phyloP scores from a whole-genome alignment of 805 yeast genomes.

The Wickerhamomyces queroliae region DNA sequence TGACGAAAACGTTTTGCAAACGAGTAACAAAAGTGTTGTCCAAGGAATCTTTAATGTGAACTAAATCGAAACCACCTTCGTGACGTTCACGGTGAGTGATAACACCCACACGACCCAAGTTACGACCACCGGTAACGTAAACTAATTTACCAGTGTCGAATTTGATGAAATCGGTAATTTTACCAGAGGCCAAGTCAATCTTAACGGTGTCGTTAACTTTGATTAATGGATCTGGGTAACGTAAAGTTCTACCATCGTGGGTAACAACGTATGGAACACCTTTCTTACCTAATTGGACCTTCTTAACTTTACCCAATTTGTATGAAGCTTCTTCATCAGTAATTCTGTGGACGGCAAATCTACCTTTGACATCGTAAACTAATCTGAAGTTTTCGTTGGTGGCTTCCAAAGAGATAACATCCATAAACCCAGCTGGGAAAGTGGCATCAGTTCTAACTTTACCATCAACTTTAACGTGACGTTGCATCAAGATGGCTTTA shows the following conservation, averaged over 20 bases:
- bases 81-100: conserved; percentile 95
- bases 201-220: conserved; percentile 97
- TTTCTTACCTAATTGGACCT: conserved; percentile 96
- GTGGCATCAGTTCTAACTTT: conserved; percentile 99
- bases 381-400: conserved; percentile 99
- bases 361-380: conserved; percentile 97
- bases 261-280: conserved; percentile 98
- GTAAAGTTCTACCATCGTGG: conserved; percentile 99
- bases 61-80: conserved; percentile 97
- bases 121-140: conserved; percentile 97
- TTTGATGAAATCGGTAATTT: conserved; percentile 82
- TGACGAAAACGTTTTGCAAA: conserved; percentile 85
- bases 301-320: conserved; percentile 98
- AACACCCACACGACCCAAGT: conserved; percentile 97
- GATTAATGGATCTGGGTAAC: conserved; percentile 98
- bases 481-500: conserved; percentile 96
- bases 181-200: conserved; percentile 94
- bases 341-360: conserved; percentile 99
- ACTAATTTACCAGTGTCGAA: conserved; percentile 90
- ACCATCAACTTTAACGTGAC: conserved; percentile 97
- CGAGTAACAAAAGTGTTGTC: conserved; percentile 96
- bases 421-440: conserved; percentile 99
- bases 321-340: conserved; percentile 97
- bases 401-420: conserved; percentile 94
- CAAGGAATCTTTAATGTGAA: conserved; percentile 91